phyloP scores from a whole-genome alignment of 2,329 filamentous ascomycete genomes.

The Eutypella sp. region DNA sequence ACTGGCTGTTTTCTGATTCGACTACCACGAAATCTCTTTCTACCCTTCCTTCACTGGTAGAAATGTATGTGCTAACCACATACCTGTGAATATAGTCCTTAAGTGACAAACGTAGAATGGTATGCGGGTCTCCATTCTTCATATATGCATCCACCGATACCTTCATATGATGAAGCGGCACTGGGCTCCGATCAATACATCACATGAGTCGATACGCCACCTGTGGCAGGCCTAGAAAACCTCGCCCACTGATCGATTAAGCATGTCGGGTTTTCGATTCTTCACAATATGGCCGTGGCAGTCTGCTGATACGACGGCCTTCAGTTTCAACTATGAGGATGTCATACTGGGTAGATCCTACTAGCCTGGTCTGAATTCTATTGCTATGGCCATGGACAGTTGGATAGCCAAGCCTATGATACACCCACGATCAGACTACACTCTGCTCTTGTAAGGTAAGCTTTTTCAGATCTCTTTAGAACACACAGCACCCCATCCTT shows the following conservation, averaged over 20 bases:
- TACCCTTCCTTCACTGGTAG: slow-evolving; percentile 4
- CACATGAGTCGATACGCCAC: slow-evolving; percentile 80
- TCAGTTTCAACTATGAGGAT: too few relatives aligned
- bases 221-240: slow-evolving; percentile 99
- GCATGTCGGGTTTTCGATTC: slow-evolving; percentile 7
- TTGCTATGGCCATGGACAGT: too few relatives aligned
- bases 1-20: slow-evolving; percentile 79
- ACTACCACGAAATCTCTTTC: slow-evolving; percentile 10
- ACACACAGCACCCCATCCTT: slow-evolving; percentile 12
- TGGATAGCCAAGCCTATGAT: background rate
- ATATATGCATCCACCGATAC: slow-evolving; percentile 11
- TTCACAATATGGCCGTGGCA: background rate
- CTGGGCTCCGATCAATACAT: slow-evolving; percentile 81
- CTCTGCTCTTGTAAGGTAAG: background rate
- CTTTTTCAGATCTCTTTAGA: background rate
- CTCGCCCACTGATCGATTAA: slow-evolving; percentile 90
- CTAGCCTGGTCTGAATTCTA: too few relatives aligned
- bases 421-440: background rate
- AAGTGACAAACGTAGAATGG: slow-evolving; percentile 8
- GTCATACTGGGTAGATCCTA: too few relatives aligned
- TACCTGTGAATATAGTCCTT: too few relatives aligned
- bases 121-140: slow-evolving; percentile 26
- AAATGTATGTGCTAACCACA: slow-evolving; percentile 5
- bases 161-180: slow-evolving; percentile 79
- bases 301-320: background rate